phyloP scores from a whole-genome alignment of 2,329 filamentous ascomycete species.

The Beauveria medogensis region DNA sequence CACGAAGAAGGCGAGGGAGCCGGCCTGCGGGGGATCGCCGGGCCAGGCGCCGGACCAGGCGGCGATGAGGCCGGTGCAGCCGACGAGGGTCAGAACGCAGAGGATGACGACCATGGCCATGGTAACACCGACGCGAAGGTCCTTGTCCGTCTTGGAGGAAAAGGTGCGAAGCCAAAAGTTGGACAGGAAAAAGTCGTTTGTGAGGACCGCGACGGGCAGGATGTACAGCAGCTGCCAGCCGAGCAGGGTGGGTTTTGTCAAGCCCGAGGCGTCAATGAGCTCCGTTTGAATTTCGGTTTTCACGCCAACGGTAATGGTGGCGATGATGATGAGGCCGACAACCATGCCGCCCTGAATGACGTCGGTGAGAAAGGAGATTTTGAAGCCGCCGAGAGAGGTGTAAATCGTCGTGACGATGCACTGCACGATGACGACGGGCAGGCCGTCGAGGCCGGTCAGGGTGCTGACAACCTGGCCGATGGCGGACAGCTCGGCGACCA shows the following conservation, averaged over 20 bases:
- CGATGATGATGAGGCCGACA: slow-evolving; percentile 64
- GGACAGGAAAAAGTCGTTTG: slow-evolving; percentile 81
- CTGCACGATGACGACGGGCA: slow-evolving; percentile 71
- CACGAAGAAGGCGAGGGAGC: slow-evolving; percentile 67
- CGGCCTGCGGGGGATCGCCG: slow-evolving; percentile 47
- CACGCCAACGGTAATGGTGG: slow-evolving; percentile 68
- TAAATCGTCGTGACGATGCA: slow-evolving; percentile 74
- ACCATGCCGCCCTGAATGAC: slow-evolving; percentile 77
- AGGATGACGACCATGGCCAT: slow-evolving; percentile 58
- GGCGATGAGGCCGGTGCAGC: slow-evolving; percentile 64
- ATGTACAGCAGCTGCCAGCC: slow-evolving; percentile 86
- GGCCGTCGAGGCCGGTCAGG: slow-evolving; percentile 64
- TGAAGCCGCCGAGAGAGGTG: slow-evolving; percentile 75
- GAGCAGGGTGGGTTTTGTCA: slow-evolving; percentile 60
- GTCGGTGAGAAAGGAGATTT: slow-evolving; percentile 77
- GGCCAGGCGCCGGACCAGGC: slow-evolving; percentile 69
- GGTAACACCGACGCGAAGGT: slow-evolving; percentile 67
- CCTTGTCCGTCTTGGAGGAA: slow-evolving; percentile 68
- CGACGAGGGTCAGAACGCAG: slow-evolving; percentile 64
- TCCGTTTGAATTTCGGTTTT: slow-evolving; percentile 64
- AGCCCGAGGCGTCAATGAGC: slow-evolving; percentile 59
- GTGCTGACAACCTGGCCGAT: slow-evolving; percentile 70
- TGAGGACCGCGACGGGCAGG: slow-evolving; percentile 69
- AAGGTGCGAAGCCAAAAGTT: slow-evolving; percentile 82
- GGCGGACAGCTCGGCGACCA: slow-evolving; percentile 76